phyloP scores from a whole-genome alignment of 2,329 filamentous ascomycete species.

The Fusarium nygamai region DNA sequence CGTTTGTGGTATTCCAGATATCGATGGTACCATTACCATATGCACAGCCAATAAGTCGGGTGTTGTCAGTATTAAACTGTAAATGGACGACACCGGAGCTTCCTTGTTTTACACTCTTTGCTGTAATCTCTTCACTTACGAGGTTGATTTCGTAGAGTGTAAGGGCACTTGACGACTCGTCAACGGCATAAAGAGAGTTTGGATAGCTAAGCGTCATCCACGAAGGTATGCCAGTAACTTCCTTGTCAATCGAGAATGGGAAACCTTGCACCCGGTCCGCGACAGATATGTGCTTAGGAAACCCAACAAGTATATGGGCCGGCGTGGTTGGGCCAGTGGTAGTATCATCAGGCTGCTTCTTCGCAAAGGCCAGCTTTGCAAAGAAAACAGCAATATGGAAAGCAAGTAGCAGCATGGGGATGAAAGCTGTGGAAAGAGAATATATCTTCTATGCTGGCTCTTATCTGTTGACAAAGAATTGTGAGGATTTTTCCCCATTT shows the following conservation, averaged over 20 bases:
- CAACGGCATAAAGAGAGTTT: conserved; percentile 55
- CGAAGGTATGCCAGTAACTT: conserved; percentile 52
- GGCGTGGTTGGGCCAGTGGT: neutral
- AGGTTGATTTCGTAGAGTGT: conserved; percentile 53
- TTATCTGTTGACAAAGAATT: too few relatives aligned
- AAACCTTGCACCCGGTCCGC: neutral
- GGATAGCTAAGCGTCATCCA: conserved; percentile 56
- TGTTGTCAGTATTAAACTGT: conserved; percentile 55
- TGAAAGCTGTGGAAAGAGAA: neutral
- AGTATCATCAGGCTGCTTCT: neutral
- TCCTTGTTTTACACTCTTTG: conserved; percentile 45
- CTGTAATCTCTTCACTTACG: conserved; percentile 42
- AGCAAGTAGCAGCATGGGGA: neutral
- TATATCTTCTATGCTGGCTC: too few relatives aligned
- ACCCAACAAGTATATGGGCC: neutral
- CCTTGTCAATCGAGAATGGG: conserved; percentile 28
- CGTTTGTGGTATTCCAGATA: conserved; percentile 55
- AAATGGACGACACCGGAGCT: conserved; percentile 58
- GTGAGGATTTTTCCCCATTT: too few relatives aligned
- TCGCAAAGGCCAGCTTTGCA: neutral
- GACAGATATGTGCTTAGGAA: neutral
- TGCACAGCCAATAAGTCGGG: conserved; percentile 55
- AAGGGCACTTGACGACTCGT: conserved; percentile 55
- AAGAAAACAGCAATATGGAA: neutral
- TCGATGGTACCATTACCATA: conserved; percentile 55